Base-by-base conservation (phyloP, 2,329 filamentous ascomycete species). In the Fusarium transvaalense region DNA sequence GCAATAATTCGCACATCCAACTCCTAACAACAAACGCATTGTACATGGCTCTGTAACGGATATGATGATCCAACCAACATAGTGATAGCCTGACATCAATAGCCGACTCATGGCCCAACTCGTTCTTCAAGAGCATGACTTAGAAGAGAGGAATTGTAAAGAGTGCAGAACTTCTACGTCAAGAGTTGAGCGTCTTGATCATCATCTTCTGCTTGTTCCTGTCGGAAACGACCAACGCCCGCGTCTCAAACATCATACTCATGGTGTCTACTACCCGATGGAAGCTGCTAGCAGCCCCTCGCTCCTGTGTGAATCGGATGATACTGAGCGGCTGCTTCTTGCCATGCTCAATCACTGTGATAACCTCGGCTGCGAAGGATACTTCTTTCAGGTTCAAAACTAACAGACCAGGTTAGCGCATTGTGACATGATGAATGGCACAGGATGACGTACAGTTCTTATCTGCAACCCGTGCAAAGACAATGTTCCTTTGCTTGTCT, bases 251-350 rank as follows among this genome's bases (percentile, higher is more conserved):
- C 17, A 93, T 86, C 21, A 86, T 83, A 69, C 90, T 86, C 72
- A 97, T 84, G 5, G 91, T 91, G 61, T 94, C 91, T 27, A 97
- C 87, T 12, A 97, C 92, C 75, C 89, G 90, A 76, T 93, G 87
- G 81, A 98, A 97, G 71, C 92, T 96, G 73, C 91, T 96, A 37
- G 93, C 94, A 3, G 95, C 94, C n/a, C 95, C 96, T 60, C 90
- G 90, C 76, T 96, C 93, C 76, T 97, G 94, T 2, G 92, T 95
- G 77, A 97, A 93, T 35, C 93, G 91, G 31, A 92, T 89, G 68
- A 97, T 89, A 77, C 91, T 92, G 55, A 97, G 85, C 46, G 90
- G 90, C 45, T 88, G 89, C 68, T 89, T 90, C 73, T 88, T 90
- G 47, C 92, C 92, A 75, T 96, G 92, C 80, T 97, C 92, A 65